Evolutionary conservation across 192 early-diverging fungal genomes (phyloP), one percentile per base, ranked within the genome.

Genomic region (Coemansia erecta): DNA sequence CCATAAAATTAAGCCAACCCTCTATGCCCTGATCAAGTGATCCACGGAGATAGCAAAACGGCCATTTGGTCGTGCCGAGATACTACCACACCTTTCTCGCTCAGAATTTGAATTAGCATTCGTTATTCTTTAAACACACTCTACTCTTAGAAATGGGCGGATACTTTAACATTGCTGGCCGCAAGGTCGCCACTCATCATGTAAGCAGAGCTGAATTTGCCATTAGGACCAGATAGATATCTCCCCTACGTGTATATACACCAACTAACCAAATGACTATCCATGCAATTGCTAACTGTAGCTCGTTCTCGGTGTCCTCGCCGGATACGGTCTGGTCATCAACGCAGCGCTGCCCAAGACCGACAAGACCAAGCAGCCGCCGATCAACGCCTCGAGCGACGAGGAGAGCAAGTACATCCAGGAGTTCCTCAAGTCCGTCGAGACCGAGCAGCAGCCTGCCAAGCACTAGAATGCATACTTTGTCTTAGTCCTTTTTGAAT

Each of bases 151-250:
- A 49, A 53, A 80, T 80, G 77, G 77, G 58, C 56, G 65, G 65
- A 61, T 66, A 70, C 68, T 80, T 67, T 69, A 64, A 26, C 42
- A 80, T 80, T 70, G 77, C 77, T 52, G 77, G 77, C 24, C 77
- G 77, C 72, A 65, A 80, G 54, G 43, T 80, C 35, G 67, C 77
- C 42, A 71, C 66, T 42, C 72, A 80, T 52, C 58, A 80, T 61
- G 76, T 79, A 79, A 72, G 76, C 18, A 21, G 8, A 21, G 24
- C 47, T 26, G 22, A 49, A 12, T 49, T 49, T 8, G 13, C 21
- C 21, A 49, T 2, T 8, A 23, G 8, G 21, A 26, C 8, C 11
- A 23, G 4, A 49, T 49, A 12, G 18, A 23, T 49, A 47, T 21
- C 10, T 28, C 15, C 9, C 35, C 28, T 63, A 10, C 39, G 15